Evolutionary conservation across 345 rosid species (phyloP).

Genomic region (Gossypium australe): DNA sequence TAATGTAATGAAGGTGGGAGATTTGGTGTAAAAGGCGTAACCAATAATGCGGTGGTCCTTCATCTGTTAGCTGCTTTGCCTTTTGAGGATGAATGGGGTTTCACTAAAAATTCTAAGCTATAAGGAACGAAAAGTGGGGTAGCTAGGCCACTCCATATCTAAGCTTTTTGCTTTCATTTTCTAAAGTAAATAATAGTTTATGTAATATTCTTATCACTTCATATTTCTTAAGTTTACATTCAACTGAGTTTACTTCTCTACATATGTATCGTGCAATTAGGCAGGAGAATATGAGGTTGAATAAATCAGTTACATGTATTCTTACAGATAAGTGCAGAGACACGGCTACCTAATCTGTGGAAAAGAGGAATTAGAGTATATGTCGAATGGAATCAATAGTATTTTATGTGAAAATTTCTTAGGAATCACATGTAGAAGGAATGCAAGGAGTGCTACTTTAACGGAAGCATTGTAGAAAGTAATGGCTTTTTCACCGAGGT

Average conservation of each 20-base stretch:
- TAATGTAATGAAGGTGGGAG: not conserved
- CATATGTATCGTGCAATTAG: too few species aligned
- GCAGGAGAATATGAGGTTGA: too few species aligned
- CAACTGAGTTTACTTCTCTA: not conserved
- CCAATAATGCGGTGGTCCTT: conserved; percentile 12
- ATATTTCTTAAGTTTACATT: not conserved
- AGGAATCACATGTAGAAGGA: not conserved
- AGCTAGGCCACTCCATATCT: conserved; percentile 12
- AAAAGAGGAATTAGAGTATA: not conserved
- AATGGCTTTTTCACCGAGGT: not conserved
- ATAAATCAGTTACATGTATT: too few species aligned
- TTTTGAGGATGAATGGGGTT: too few species aligned
- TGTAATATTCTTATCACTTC: conserved; percentile 3
- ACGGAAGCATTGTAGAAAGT: conserved; percentile 1
- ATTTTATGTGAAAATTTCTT: not conserved
- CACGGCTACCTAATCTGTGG: too few species aligned
- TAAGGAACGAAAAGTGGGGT: conserved; percentile 3
- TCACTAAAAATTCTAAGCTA: too few species aligned
- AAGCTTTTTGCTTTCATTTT: not conserved
- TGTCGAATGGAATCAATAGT: conserved; percentile 1
- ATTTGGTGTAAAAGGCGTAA: not conserved
- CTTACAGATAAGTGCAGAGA: not conserved
- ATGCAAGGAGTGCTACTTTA: conserved; percentile 14
- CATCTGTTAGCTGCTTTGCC: too few species aligned
- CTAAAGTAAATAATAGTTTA: conserved; percentile 6